Evolutionary conservation across 306 rosid species (phyloP), one percentile per base, ranked within the genome.

Genomic region (barrel medic (Medicago truncatula)): DNA sequence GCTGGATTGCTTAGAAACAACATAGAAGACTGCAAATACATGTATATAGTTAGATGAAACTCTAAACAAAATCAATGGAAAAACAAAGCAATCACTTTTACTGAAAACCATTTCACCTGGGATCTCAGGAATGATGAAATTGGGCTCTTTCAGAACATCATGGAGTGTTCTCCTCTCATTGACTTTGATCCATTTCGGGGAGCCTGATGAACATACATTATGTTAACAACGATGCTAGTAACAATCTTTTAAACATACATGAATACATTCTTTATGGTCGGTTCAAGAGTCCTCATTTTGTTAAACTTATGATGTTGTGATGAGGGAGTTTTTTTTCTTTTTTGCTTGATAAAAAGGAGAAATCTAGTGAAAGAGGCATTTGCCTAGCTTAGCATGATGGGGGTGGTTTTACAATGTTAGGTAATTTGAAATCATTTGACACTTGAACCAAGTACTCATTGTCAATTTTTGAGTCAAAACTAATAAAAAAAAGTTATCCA

Each of bases 151-250:
- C 47, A 95, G 83, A 71, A 88, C 87, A 40, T 88, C 87, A 7
- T 86, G 78, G 41, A 95, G 96, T 43, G 85, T 86, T 78, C 74
- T 78, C 81, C 73, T 90, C 78, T 92, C 99, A 23, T 85, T 81
- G 66, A 92, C 96, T 85, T 86, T 89, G 76, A 95, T 79, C 99
- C 97, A 92, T 83, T 84, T 89, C 6, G 91, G 80, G 57, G 86
- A 67, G 44, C 84, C 92, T 83, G 84, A 43, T 13, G 52, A 46
- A 46, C 31, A 28, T 28, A 28, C 31, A 28, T 3, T 28, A 0
- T 28, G 31, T 28, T 28, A 28, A 28, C 31, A 28, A 28, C 3
- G 31, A 28, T 28, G 0, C 31, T 28, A 28, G 31, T 4, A 28
- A 28, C 31, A 28, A 28, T 28, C 31, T 28, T 28, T 28, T 28